Base-by-base conservation (phyloP, 2,329 filamentous ascomycete species). In the Dothideomycetidae sp. region DNA sequence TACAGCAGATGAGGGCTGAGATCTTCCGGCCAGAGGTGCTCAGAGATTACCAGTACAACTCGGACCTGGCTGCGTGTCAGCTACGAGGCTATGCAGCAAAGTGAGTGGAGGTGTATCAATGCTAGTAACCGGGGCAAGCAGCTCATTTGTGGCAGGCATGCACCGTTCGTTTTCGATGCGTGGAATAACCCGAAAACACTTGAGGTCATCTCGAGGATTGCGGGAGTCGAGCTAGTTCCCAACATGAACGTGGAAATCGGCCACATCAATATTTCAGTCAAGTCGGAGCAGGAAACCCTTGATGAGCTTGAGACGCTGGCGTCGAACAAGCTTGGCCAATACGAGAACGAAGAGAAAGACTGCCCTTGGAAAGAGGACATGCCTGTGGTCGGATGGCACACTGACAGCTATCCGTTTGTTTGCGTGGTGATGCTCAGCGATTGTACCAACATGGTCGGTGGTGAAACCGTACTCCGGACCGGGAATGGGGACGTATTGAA, bases 361-460 rank as follows among this genome's bases (percentile, higher is more conserved):
- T 61, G 57, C 33, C 53, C 54, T 4, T 60, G 56, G 46, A 62
- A 66, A 16, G 64, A 70, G 33, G 61, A 66, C 23, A 61, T 66
- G 45, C 67, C 72, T 4, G 67, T 73, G 15, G 66, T 78, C 18
- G 70, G 66, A 26, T 78, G 73, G 73, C 73, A 78, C 54, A 68
- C 60, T 1, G 75, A 78, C 52, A 73, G 68, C 49, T 78, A 75
- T 49, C 73, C 74, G 0, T 79, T 78, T 49, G 74, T 79, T n/a
- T 78, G 73, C 45, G 73, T 79, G n/a, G 63, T 67, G 5, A 79
- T 78, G 73, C 62, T 78, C 17, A 73, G 70, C 23, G 73, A 78
- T 48, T 75, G 71, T 44, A 65, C 62, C 0, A 58, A 61, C 26
- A 78, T 78, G 74, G 56, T 73, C 10, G 75, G 75, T 7, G 74